A percentile compares a stretch with the other conserved stretches of the same genome.
These are phyloP conservation scores for Lactarius tabidus DNA, from an alignment of 768 basidiomycete species.

Conservation along the genomic window DNA sequence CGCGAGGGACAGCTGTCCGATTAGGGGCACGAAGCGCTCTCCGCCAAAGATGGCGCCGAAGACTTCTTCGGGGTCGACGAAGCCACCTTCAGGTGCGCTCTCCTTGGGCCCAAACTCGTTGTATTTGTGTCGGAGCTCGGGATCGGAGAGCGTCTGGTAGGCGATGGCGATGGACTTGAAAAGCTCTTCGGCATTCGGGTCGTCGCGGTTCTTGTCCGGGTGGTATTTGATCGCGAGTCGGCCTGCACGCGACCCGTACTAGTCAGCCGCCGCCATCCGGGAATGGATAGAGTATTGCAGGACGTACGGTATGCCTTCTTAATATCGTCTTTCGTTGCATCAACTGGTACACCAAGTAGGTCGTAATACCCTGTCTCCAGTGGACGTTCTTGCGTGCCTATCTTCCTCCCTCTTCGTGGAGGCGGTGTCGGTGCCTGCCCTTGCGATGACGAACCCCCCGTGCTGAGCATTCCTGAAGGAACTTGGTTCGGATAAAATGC, in stretches of 20 bases:
- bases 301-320: conserved; percentile 85
- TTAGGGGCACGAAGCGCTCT: conserved; percentile 79
- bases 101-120: conserved; percentile 89
- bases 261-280: not conserved
- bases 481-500: conserved; percentile 66
- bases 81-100: conserved; percentile 78
- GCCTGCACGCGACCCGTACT: conserved; percentile 39
- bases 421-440: conserved; percentile 15
- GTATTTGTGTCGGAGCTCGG: conserved; percentile 72
- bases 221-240: conserved; percentile 87
- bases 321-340: conserved; percentile 77
- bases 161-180: conserved; percentile 91
- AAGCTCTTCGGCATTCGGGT: conserved; percentile 79
- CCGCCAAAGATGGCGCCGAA: conserved; percentile 85
- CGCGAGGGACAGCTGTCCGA: conserved; percentile 84
- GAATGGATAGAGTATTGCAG: not conserved
- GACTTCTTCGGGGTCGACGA: conserved; percentile 78
- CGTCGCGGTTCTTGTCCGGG: conserved; percentile 89
- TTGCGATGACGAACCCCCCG: conserved; percentile 19
- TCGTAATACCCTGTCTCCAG: conserved; percentile 92
- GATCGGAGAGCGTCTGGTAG: conserved; percentile 81
- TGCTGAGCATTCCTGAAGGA: conserved; percentile 27
- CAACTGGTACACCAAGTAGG: conserved; percentile 67
- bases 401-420: conserved; percentile 60
- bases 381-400: conserved; percentile 84